phyloP scores from a whole-genome alignment of 108 stramenopile genomes.

The Skeletonema potamos region DNA sequence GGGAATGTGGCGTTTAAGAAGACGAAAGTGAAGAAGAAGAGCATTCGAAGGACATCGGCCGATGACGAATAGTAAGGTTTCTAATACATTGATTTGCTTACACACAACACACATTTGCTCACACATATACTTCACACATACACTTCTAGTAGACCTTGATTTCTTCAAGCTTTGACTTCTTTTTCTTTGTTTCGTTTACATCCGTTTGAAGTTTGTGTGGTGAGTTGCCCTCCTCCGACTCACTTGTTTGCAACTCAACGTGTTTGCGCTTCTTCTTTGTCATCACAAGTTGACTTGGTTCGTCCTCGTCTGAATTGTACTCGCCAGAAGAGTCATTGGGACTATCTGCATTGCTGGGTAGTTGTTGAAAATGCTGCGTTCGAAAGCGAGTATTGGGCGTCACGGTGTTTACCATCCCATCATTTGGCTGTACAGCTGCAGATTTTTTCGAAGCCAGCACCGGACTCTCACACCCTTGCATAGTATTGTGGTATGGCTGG shows the following conservation, averaged over 20 bases:
- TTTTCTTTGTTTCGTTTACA: neutral
- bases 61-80: constrained; percentile 45
- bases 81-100: neutral
- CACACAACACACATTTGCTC: neutral
- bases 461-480: neutral
- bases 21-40: constrained; percentile 44
- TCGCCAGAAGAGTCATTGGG: neutral
- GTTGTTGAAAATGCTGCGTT: neutral
- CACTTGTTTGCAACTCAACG: neutral
- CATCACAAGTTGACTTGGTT: neutral
- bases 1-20: constrained; percentile 51
- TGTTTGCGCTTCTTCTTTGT: neutral
- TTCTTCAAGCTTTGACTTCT: neutral
- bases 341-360: neutral
- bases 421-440: neutral
- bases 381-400: neutral
- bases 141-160: neutral
- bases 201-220: neutral
- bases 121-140: no score
- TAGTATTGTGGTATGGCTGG: neutral
- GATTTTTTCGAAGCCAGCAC: neutral
- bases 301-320: neutral
- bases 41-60: constrained; percentile 51
- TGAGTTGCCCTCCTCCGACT: neutral
- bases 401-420: neutral